phyloP scores from a whole-genome alignment of 768 basidiomycete species.

The Serendipita indica region DNA sequence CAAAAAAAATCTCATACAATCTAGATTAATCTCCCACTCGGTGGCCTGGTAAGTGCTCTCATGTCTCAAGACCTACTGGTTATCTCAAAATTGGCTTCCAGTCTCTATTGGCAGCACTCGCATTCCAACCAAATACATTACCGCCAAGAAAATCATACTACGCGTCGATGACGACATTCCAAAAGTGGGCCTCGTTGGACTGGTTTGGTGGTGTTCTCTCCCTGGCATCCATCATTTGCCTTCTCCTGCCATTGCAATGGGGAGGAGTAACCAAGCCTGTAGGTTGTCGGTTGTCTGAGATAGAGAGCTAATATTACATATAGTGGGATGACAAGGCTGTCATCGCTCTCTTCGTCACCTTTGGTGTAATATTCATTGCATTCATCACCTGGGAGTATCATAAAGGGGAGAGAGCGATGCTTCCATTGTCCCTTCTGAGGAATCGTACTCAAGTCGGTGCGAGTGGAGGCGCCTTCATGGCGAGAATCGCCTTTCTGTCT shows the following conservation, averaged over 20 bases:
- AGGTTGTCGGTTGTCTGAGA: too few species aligned
- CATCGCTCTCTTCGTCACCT: conserved; percentile 17
- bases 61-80: not conserved
- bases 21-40: conserved; percentile 3
- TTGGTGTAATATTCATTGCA: conserved; percentile 21
- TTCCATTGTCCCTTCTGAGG: conserved; percentile 22
- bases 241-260: conserved; percentile 33
- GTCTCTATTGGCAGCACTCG: not conserved
- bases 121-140: not conserved
- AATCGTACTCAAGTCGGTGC: conserved; percentile 17
- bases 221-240: conserved; percentile 24
- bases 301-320: too few species aligned
- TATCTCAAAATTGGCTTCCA: not conserved
- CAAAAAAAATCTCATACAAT: not conserved
- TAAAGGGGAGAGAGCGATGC: conserved; percentile 25
- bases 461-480: conserved; percentile 20
- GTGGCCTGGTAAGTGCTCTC: not conserved
- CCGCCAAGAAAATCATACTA: not conserved
- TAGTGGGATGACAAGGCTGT: conserved; percentile 31
- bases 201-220: conserved; percentile 27
- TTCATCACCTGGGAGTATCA: conserved; percentile 23
- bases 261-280: conserved; percentile 31
- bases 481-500: conserved; percentile 12
- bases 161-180: conserved; percentile 7
- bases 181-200: conserved; percentile 23